Conservation (phyloP, 2,329 filamentous ascomycete species). For the Cladophialophora chaetospira region DNA sequence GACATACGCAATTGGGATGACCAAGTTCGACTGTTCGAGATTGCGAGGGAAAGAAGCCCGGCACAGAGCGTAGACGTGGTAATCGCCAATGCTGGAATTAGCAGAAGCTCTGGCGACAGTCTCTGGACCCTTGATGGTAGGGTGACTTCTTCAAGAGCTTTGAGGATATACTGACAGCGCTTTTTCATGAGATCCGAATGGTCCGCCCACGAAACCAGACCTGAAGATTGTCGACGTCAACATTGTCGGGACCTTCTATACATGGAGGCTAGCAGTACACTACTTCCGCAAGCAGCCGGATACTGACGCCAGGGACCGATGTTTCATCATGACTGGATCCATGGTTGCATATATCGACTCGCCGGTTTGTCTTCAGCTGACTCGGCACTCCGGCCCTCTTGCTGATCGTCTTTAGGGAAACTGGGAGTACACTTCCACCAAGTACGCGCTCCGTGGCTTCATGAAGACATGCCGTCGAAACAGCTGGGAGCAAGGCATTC, state of each 20-base stretch:
- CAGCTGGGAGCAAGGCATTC: conserved; percentile 46
- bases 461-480: conserved; percentile 47
- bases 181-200: conserved; percentile 15
- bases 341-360: conserved; percentile 54
- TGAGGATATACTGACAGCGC: neutral
- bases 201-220: conserved; percentile 42
- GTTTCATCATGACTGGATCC: conserved; percentile 54
- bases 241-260: conserved; percentile 48
- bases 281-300: conserved; percentile 47
- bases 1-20: conserved; percentile 50
- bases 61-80: conserved; percentile 49
- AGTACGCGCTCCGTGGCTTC: conserved; percentile 49
- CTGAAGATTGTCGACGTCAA: conserved; percentile 49
- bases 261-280: conserved; percentile 50
- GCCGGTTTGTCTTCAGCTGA: conserved; percentile 35
- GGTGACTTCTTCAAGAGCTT: neutral
- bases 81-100: conserved; percentile 52
- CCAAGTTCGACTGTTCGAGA: conserved; percentile 47
- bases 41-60: conserved; percentile 42
- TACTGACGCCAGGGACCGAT: conserved; percentile 44
- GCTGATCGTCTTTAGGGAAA: conserved; percentile 37
- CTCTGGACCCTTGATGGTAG: conserved; percentile 45
- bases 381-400: neutral
- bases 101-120: conserved; percentile 38
- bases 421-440: conserved; percentile 47